Evolutionary conservation across 1,284 basidiomycete species (phyloP), one percentile per base, ranked within the genome.

Genomic region (Lentinus polychrous): DNA sequence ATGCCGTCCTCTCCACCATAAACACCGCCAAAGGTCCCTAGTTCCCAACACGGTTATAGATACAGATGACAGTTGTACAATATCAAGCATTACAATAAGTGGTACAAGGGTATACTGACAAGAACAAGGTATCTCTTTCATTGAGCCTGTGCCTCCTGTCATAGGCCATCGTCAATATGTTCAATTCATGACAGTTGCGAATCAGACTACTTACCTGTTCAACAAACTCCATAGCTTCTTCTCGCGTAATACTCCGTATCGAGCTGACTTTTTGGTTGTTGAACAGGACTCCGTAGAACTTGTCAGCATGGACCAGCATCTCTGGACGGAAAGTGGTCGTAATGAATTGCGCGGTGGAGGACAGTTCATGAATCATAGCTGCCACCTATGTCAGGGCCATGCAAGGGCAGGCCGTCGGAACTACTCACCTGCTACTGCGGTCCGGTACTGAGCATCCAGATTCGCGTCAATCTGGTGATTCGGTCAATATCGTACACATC

Each of bases 261-360:
- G 86, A 89, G 51, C 88, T 91, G 53, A 99, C 79, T 68, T 99
- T 99, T 62, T 94, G 89, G 57, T 88, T 91, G 66, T 95, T 93
- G 72, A 98, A 99, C 53, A 96, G 73, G n/a, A 99, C 96, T n/a
- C 96, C 96, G 56, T 97, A 98, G 65, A 94, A 96, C 62, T 94
- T 92, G 66, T 96, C 92, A 0, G 94, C 94, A 1, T 90, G 86
- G 8, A 90, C 87, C 51, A 98, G 76, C 89, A 99, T 93, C 69
- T 99, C 96, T 0, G 94, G 90, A 50, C 95, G 78, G 81, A 99
- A 99, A 1, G 96, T 99, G 1, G 96, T 99, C 23, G 92, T 95
- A 65, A 99, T 96, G 68, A 99, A 99, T 66, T 99, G 96, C 0
- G 91, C 95, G 1, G 81, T 85, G 4, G 80, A 72, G 0, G 93